phyloP scores from a whole-genome alignment of 345 rosid genomes.

The Sonneratia alba region DNA sequence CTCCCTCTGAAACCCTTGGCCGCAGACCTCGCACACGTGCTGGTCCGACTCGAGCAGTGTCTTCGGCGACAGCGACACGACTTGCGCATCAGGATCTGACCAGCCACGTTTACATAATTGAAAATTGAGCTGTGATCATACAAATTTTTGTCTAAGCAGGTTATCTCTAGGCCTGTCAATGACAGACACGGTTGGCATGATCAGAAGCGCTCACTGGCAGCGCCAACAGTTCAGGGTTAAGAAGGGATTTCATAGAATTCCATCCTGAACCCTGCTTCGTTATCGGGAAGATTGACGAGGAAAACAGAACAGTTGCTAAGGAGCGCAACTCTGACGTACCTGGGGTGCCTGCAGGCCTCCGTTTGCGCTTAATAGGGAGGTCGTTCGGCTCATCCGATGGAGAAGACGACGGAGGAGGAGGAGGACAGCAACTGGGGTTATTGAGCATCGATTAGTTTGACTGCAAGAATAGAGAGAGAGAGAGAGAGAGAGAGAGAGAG shows the following conservation, averaged over 20 bases:
- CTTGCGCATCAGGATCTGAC: slow-evolving; percentile 93
- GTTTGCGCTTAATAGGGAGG: slow-evolving; percentile 38
- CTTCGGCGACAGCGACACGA: slow-evolving; percentile 75
- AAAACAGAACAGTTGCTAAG: no score
- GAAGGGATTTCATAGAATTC: no score
- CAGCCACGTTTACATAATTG: no score
- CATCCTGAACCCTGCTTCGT: no score
- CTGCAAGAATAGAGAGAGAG: no score
- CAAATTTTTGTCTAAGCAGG: no score
- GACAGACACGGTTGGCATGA: no score
- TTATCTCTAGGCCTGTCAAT: no score
- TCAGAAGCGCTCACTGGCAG: no score
- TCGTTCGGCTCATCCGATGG: slow-evolving; percentile 9
- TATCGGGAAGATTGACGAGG: no score
- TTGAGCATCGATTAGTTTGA: not conserved
- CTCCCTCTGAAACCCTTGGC: slow-evolving; percentile 91
- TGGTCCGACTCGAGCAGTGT: slow-evolving; percentile 85
- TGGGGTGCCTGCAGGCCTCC: slow-evolving; percentile 88
- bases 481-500: not conserved
- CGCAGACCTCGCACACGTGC: slow-evolving; percentile 95
- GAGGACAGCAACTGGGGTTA: no score
- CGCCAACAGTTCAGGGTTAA: no score
- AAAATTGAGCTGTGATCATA: not conserved
- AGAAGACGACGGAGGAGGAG: slow-evolving; percentile 13
- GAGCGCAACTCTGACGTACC: slow-evolving; percentile 23